Base-by-base conservation (phyloP, 2,329 filamentous ascomycete species). In the Hypoxylon sp. region DNA sequence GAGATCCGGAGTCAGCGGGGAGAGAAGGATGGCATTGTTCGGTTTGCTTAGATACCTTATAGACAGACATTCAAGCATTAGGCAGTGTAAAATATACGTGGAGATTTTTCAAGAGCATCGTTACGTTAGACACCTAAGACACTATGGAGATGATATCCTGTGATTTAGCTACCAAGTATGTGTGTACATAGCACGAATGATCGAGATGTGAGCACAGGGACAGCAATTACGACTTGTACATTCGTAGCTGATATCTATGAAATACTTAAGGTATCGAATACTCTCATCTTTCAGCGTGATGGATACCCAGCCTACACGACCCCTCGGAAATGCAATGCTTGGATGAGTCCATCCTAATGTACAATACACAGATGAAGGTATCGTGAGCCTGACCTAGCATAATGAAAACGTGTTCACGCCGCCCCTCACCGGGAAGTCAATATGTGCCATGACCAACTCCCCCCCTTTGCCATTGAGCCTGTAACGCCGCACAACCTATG, bases 1-100 rank as follows among this genome's bases (percentile, higher is more conserved):
- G 83, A 82, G 29, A 54, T 72, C 2, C 68, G 73, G 63, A 58
- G 67, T 59, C 52, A 39, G 24, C 51, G 69, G 11, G 61, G 58
- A 13, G 58, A 48, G 19, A 33, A 50, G 31, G 51, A 42, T 3
- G 67, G 60, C 3, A 24, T 70, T 0, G 58, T 61, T 33, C 37
- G 70, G 65, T 51, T 65, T 60, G 55, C 42, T 62, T 72, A 50
- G 68, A 22, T 4, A 13, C 9, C 11, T 26, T 26, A 26, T 26
- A 26, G 3, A 31, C 6, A 50, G 46, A n/a, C 8, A 29, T 50
- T 22, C 39, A 10, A 19, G 17, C 17, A 44, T 22, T 17, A 10
- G 3, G 17, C 39, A 44, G 8, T 44, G 39, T 44, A 44, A 22
- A 17, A 19, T 42, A 42, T 44, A n/a, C 39, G n/a, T 19, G 17